phyloP scores from a whole-genome alignment of 1,284 basidiomycete genomes.

The Phellinidium pouzarii region DNA sequence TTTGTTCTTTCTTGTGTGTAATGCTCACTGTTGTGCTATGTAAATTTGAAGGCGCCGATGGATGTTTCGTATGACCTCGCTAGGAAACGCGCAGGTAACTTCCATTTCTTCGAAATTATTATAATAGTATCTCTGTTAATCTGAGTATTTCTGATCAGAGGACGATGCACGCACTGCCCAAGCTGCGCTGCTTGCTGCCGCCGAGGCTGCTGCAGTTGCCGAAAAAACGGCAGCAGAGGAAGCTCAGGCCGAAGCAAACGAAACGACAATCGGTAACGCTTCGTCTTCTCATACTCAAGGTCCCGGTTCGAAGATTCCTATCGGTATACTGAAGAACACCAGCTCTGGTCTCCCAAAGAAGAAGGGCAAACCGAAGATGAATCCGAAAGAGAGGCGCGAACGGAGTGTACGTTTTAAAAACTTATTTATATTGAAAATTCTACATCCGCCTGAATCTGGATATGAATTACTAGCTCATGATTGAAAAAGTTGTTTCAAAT shows the following conservation, averaged over 20 bases:
- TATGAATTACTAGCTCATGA: slow-evolving; percentile 38
- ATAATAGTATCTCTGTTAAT: neutral
- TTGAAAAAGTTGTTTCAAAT: slow-evolving; percentile 71
- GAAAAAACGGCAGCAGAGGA: slow-evolving; percentile 20
- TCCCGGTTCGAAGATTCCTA: slow-evolving; percentile 36
- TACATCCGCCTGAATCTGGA: neutral
- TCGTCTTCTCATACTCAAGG: slow-evolving; percentile 24
- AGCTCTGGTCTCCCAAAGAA: slow-evolving; percentile 43
- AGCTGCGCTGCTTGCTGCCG: slow-evolving; percentile 31
- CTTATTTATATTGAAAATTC: neutral
- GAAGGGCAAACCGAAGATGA: slow-evolving; percentile 55
- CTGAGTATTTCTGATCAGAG: slow-evolving; percentile 29
- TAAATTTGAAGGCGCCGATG: slow-evolving; percentile 49
- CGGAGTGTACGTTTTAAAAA: slow-evolving; percentile 44
- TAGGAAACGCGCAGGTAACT: slow-evolving; percentile 52
- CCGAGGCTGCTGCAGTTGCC: slow-evolving; percentile 19
- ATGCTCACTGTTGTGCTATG: slow-evolving; percentile 22
- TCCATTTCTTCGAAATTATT: neutral
- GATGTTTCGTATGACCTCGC: slow-evolving; percentile 56
- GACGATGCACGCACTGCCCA: slow-evolving; percentile 32
- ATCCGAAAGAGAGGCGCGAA: slow-evolving; percentile 78
- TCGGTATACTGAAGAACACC: slow-evolving; percentile 29
- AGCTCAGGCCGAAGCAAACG: slow-evolving; percentile 32
- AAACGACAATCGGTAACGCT: slow-evolving; percentile 33
- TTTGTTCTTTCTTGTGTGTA: neutral